Conservation (phyloP, 441 rosid genomes). For the Aquilaria agallochum region DNA sequence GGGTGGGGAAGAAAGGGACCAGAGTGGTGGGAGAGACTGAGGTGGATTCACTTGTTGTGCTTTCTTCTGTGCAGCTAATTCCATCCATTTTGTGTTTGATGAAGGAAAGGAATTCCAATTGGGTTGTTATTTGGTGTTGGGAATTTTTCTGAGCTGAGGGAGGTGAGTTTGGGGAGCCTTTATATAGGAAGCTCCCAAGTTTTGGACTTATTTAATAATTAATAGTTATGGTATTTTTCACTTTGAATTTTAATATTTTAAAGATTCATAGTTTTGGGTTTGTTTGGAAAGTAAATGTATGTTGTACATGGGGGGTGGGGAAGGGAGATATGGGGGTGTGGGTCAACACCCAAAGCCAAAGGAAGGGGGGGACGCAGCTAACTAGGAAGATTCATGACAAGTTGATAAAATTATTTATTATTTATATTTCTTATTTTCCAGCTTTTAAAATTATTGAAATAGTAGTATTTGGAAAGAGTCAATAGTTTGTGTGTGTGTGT, state of each 20-base stretch:
- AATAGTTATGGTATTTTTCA: no score
- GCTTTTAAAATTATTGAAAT: no score
- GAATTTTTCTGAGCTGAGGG: background rate
- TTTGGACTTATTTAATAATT: no score
- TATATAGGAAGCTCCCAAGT: no score
- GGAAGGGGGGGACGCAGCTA: conserved; percentile 19
- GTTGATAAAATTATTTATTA: background rate
- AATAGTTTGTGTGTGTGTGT: background rate
- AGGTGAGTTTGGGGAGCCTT: conserved; percentile 9
- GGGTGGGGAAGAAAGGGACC: conserved; percentile 9
- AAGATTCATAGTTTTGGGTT: conserved; percentile 7
- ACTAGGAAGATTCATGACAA: conserved; percentile 43
- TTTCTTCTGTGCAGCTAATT: conserved; percentile 56
- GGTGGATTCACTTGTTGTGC: conserved; percentile 46
- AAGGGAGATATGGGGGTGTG: conserved; percentile 27
- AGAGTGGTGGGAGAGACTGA: conserved; percentile 21
- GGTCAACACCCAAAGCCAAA: conserved; percentile 40
- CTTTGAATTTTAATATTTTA: no score
- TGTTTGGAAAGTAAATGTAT: conserved; percentile 10
- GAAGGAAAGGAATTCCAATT: conserved; percentile 4
- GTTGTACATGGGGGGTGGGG: background rate
- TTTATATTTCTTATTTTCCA: no score
- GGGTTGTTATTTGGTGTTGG: conserved; percentile 3
- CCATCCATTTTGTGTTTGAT: conserved; percentile 42
- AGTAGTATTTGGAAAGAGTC: background rate